Base-by-base conservation (phyloP, 2,329 filamentous ascomycete species). In the Botrytis sinoallii region DNA sequence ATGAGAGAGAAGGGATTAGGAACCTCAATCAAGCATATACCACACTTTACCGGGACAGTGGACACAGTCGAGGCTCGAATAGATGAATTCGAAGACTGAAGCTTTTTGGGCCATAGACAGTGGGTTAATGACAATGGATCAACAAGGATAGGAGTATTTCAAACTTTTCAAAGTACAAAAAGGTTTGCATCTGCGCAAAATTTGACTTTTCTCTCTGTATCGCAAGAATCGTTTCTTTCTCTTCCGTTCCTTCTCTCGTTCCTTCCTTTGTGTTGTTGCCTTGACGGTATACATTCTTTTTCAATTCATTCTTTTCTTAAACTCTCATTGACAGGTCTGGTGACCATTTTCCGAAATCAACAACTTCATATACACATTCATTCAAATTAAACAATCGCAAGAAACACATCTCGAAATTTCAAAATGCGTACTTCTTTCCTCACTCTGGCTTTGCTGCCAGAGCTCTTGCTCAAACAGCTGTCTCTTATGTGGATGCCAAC, bases 401-500 rank as follows among this genome's bases (percentile, higher is more conserved):
- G 60, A 8, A 66, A 48, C 16, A 42, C 25, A 57, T 22, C 48
- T 60, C 52, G 42, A 32, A 22, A 29, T 32, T n/a, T 48, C n/a
- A 72, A 67, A 40, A 72, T 72, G 70, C 70, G 70, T 10, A n/a
- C 40, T 38, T 72, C 61, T 60, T 22, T 72, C 22, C 38, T 72
- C 40, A 25, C 60, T 40, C 70, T 46, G 70, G 61, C 38, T 59
- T 71, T 63, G 38, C 46, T 12, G 70, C 70, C 40, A 38, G 61
- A 60, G 70, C 70, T 60, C 46, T 72, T 48, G 75, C 76, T 74
- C 77, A 78, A 63, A 71, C 72, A 16, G 55, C 73, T n/a, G 59
- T 65, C 20, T 38, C 75, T 14, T 86, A 84, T 76, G 83, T 80
- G 10, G 85, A 86, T 55, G 77, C 82, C 65, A 81, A 82, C 70